Conservation (phyloP, 2,329 filamentous ascomycete genomes). For the Pezicula rhizophila region DNA sequence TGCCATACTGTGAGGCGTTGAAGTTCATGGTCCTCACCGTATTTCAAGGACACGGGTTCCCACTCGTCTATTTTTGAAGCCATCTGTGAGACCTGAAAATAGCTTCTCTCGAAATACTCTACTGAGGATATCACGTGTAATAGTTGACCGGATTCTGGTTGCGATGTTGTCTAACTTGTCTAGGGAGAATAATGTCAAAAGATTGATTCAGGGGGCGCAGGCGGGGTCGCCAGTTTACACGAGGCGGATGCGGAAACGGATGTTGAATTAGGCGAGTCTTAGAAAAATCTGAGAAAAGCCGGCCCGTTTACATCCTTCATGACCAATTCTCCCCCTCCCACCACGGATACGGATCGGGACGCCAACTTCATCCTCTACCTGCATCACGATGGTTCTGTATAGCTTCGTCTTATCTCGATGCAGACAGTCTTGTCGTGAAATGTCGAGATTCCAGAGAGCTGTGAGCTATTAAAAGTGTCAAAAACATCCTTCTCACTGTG, state of each 20-base stretch:
- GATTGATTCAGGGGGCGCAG: no score
- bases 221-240: neutral
- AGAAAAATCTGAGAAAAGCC: neutral
- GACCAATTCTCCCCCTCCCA: neutral
- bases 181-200: no score
- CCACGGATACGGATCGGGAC: neutral
- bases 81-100: no score
- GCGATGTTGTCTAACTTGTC: no score
- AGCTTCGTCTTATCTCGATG: neutral
- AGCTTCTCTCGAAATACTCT: no score
- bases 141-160: no score
- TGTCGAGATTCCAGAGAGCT: neutral
- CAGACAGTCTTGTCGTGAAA: no score
- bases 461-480: no score
- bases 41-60: neutral
- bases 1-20: neutral
- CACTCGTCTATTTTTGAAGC: neutral
- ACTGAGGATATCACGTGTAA: no score
- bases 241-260: conserved; percentile 3
- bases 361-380: neutral
- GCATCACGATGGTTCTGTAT: neutral
- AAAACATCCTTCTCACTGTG: neutral
- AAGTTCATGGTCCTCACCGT: neutral
- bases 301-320: neutral
- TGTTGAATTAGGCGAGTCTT: neutral